phyloP scores from a whole-genome alignment of 2,329 filamentous ascomycete species.

The Fusarium sarcochroum region DNA sequence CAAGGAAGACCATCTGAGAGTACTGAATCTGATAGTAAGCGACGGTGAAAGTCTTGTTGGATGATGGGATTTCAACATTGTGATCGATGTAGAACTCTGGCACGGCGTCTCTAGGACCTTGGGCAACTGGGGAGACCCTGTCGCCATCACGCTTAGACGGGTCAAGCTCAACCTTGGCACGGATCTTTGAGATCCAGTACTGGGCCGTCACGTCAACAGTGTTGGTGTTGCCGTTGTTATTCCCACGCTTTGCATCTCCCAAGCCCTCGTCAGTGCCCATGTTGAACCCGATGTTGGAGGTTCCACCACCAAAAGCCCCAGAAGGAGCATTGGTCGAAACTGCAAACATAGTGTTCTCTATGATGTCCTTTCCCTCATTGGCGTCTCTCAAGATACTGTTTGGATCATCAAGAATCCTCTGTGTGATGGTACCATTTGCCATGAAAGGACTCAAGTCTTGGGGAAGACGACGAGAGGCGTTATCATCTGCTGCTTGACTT shows the following conservation, averaged over 20 bases:
- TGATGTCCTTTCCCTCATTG: not conserved
- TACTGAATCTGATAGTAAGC: conserved; percentile 8
- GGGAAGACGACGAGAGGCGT: not conserved
- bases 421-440: not conserved
- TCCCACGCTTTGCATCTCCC: not conserved
- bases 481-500: not conserved
- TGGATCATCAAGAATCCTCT: not conserved
- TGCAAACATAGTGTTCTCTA: not conserved
- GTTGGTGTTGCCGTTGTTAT: not conserved
- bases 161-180: not conserved
- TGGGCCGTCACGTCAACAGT: conserved; percentile 3
- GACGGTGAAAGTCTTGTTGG: not conserved
- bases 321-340: not conserved
- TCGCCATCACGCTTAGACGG: not conserved
- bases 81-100: not conserved
- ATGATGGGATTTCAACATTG: not conserved
- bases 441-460: not conserved
- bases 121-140: not conserved
- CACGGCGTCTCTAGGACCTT: not conserved
- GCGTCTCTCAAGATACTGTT: not conserved
- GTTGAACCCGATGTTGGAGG: conserved; percentile 3
- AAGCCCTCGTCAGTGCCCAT: not conserved
- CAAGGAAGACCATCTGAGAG: conserved; percentile 6
- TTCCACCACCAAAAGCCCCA: not conserved
- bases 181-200: conserved; percentile 5